A percentile compares a stretch with the other conserved stretches of the same genome.
Evolutionary conservation across 164 flowering plant genomes (phyloP).

Genomic region (Akebia trifoliata): DNA sequence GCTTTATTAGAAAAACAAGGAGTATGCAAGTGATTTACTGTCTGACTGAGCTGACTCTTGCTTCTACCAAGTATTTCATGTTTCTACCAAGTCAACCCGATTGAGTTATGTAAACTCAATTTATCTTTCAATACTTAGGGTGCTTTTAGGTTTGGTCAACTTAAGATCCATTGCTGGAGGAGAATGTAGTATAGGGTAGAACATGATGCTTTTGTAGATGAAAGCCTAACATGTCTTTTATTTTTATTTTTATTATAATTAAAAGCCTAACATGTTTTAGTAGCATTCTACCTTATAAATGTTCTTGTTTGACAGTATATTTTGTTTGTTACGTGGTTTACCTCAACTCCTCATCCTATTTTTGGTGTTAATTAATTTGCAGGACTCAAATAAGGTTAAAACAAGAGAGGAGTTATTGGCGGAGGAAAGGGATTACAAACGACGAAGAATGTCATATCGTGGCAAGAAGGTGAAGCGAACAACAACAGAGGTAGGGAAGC

Average conservation of each 20-base stretch:
- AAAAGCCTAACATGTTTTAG: neutral
- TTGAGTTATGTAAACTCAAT: neutral
- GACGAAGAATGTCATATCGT: conserved; percentile 96
- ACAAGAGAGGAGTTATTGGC: conserved; percentile 90
- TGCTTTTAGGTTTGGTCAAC: neutral
- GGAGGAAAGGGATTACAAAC: conserved; percentile 97
- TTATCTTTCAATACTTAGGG: neutral
- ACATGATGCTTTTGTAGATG: too few relatives aligned
- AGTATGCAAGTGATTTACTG: neutral
- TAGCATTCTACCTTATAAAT: neutral
- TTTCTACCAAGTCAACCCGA: neutral
- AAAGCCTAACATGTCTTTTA: too few relatives aligned
- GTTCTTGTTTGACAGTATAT: neutral
- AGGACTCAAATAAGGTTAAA: conserved; percentile 56
- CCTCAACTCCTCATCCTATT: neutral
- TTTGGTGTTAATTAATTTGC: conserved; percentile 6
- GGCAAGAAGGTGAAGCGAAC: conserved; percentile 85
- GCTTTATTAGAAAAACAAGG: too few relatives aligned
- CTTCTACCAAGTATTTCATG: neutral
- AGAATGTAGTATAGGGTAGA: too few relatives aligned
- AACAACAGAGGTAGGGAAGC: conserved; percentile 47
- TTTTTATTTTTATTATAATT: too few relatives aligned
- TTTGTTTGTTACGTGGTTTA: neutral
- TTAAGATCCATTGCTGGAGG: too few relatives aligned
- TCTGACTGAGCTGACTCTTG: neutral